Conservation (phyloP, 129 eudicot genomes). For the Centaurea solstitialis region DNA sequence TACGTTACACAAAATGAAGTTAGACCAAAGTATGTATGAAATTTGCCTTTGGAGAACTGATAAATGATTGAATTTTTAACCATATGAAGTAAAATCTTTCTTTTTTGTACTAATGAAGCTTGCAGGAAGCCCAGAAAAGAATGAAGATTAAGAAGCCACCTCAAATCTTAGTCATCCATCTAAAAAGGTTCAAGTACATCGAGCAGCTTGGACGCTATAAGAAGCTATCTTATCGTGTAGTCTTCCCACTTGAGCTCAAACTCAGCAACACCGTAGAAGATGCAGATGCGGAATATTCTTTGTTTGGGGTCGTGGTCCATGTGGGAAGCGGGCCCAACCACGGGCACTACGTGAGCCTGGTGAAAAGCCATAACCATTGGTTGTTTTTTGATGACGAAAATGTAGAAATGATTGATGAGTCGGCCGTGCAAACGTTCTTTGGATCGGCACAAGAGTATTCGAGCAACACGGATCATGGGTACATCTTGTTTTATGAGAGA, state of each 20-base stretch:
- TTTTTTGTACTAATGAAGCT: background rate
- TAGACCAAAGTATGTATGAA: too few relatives aligned
- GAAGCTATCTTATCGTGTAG: conserved; percentile 69
- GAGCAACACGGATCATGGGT: conserved; percentile 75
- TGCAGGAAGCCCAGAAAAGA: conserved; percentile 80
- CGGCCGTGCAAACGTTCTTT: conserved; percentile 69
- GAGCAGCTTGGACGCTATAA: conserved; percentile 72
- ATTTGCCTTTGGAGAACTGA: background rate
- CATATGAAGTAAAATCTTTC: background rate
- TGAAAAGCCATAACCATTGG: conserved; percentile 79
- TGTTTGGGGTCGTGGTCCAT: conserved; percentile 72
- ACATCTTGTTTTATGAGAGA: conserved; percentile 68
- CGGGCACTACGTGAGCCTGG: conserved; percentile 76
- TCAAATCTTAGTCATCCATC: conserved; percentile 66
- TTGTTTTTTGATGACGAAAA: conserved; percentile 78
- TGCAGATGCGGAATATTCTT: conserved; percentile 65
- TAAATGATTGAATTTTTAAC: background rate
- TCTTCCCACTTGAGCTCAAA: conserved; percentile 71
- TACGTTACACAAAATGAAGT: too few relatives aligned
- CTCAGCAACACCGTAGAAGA: conserved; percentile 76
- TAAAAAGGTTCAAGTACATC: conserved; percentile 75
- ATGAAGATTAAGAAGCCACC: conserved; percentile 80
- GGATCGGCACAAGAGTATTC: conserved; percentile 79
- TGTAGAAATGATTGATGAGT: conserved; percentile 77
- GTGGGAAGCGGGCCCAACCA: conserved; percentile 83